Conservation (phyloP, 139 green algal genomes). For the Coccomyxa sp. region DNA sequence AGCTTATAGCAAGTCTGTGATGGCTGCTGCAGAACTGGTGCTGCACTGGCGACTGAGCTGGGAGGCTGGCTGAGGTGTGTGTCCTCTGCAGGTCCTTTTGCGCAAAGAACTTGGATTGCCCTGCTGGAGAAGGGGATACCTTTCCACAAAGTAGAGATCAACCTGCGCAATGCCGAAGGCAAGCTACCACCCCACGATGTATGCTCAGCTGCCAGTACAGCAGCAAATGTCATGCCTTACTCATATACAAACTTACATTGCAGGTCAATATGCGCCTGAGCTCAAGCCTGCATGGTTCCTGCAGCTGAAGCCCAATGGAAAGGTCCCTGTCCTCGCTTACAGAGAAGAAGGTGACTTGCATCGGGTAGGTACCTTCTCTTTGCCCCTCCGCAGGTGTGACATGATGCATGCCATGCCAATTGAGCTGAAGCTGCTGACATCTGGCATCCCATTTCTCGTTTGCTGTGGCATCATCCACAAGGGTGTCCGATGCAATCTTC, state of each 20-base stretch:
- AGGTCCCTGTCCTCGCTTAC: constrained; percentile 4
- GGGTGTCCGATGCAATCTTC: no score
- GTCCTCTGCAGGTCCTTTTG: not conserved
- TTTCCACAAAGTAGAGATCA: not conserved
- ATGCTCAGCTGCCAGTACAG: no score
- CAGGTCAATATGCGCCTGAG: constrained; percentile 10
- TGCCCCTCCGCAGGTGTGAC: no score
- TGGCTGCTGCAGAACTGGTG: no score
- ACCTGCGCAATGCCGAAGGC: not conserved
- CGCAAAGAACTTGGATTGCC: not conserved
- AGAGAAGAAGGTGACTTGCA: not conserved
- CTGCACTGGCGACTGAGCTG: not conserved
- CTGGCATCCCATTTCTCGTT: no score
- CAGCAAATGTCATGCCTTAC: no score
- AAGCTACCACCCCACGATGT: not conserved
- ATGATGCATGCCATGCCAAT: no score
- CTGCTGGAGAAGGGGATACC: not conserved
- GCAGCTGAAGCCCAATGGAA: not conserved
- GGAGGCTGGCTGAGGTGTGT: not conserved
- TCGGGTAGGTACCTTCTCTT: not conserved
- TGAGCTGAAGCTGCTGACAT: no score
- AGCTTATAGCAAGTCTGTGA: not conserved
- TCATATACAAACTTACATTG: no score
- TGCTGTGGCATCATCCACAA: no score
- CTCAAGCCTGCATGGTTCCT: not conserved